These are phyloP conservation scores for Beauveria asiatica DNA, from an alignment of 2,329 filamentous ascomycete genomes.

Conservation along the genomic window DNA sequence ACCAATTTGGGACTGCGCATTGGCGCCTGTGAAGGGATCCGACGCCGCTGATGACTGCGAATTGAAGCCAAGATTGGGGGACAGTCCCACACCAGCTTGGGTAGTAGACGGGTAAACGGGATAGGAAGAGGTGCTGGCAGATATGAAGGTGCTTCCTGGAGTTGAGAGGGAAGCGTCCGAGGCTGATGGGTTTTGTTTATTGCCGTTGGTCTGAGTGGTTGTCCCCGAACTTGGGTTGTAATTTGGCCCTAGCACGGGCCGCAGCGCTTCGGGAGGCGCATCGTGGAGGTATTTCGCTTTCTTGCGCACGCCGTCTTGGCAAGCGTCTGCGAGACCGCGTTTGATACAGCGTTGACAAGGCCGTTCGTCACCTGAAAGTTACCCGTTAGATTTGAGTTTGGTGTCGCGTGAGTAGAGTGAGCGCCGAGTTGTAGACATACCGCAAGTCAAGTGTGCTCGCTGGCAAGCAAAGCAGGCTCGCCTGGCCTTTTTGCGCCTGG, in stretches of 20 bases:
- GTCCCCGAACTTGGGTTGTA: slow-evolving; percentile 49
- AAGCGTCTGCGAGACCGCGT: slow-evolving; percentile 79
- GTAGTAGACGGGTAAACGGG: slow-evolving; percentile 40
- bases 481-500: slow-evolving; percentile 89
- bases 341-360: slow-evolving; percentile 93
- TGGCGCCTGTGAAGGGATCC: slow-evolving; percentile 56
- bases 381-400: slow-evolving; percentile 20
- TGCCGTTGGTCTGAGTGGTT: slow-evolving; percentile 36
- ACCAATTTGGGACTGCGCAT: slow-evolving; percentile 37
- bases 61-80: slow-evolving; percentile 47
- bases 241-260: slow-evolving; percentile 71
- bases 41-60: slow-evolving; percentile 66
- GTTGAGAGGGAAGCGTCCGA: slow-evolving; percentile 35
- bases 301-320: slow-evolving; percentile 93
- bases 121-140: slow-evolving; percentile 38
- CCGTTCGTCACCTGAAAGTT: slow-evolving; percentile 72
- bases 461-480: slow-evolving; percentile 96
- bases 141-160: slow-evolving; percentile 38
- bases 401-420: not conserved
- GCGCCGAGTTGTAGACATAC: slow-evolving; percentile 50
- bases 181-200: slow-evolving; percentile 36
- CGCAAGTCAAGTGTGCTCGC: slow-evolving; percentile 92
- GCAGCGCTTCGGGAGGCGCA: slow-evolving; percentile 78
- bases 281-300: slow-evolving; percentile 99
- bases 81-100: slow-evolving; percentile 37